Evolutionary conservation across 768 basidiomycete genomes (phyloP), one percentile per base, ranked within the genome.

Genomic region (Phanerochaete carnosa): DNA sequence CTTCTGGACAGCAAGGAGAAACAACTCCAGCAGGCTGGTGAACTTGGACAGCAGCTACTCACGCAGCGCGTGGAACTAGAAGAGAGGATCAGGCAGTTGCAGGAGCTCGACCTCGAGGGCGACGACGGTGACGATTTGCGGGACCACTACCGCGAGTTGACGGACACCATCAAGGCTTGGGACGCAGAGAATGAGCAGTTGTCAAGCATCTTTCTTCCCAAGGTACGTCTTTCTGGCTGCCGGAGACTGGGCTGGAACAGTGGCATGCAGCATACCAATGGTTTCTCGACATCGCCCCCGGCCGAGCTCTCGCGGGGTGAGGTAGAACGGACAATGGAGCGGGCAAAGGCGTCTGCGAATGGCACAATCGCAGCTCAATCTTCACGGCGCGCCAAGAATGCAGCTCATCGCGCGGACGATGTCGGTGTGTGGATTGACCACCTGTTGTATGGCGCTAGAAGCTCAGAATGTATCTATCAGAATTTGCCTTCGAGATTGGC

Each of bases 401-500:
- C 92, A 29, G 90, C 90, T 59, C 92, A 94, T 75, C 83, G 94
- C 64, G 89, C 91, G 49, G 89, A 94, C 71, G 92, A 95, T 70
- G 90, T 93, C 65, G 90, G 92, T 91, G 67, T 70, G 90, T 83
- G 19, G 25, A 45, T 45, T 33, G 2, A 2, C 51, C 29, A 35
- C 26, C 13, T 50, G 7, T 32, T 23, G 29, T 2, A 29, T 43
- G 11, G 16, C 45, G 26, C 53, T 35, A 45, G n/a, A n/a, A n/a
- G 28, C 39, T 28, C 30, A 29, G 46, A 29, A 25, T 45, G 13
- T 19, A n/a, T 53, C 29, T 23, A 29, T 70, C 76, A 91, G 96
- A 97, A 78, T 98, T 98, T 67, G 96, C 96, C 43, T 95, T 97
- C 67, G 96, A 98, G 78, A 98, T 98, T 59, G 95, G 96, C 7